phyloP scores from a whole-genome alignment of 768 basidiomycete genomes.

The Suillus paluster region DNA sequence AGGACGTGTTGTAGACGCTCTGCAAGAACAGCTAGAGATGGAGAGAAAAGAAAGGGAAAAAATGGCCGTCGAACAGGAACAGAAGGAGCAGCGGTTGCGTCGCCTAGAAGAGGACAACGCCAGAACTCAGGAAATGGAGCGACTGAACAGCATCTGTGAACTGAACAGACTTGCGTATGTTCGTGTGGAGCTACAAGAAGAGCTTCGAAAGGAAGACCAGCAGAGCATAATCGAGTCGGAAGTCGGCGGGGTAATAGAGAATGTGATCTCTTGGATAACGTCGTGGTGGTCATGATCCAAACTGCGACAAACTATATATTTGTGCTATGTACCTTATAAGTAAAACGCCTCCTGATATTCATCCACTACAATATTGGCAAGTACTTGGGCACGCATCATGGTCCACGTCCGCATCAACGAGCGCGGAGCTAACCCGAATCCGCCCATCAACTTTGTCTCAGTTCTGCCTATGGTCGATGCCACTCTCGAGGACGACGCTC shows the following conservation, averaged over 20 bases:
- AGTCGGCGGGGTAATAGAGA: not conserved
- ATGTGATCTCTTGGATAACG: not conserved
- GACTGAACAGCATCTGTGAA: not conserved
- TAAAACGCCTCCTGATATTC: constrained; percentile 11
- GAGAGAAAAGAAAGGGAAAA: constrained; percentile 3
- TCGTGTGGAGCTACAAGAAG: not conserved
- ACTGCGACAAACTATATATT: not conserved
- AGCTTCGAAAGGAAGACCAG: constrained; percentile 2
- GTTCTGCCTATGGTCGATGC: constrained; percentile 49
- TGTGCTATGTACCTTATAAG: not conserved
- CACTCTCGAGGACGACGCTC: constrained; percentile 61
- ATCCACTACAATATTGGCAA: not conserved
- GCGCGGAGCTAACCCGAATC: constrained; percentile 72
- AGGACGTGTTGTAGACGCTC: not conserved
- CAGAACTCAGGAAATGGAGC: not conserved
- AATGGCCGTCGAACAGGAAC: constrained; percentile 1
- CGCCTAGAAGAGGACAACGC: constrained; percentile 3
- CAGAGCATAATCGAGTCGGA: not conserved
- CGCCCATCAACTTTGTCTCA: constrained; percentile 76
- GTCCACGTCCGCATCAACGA: constrained; percentile 78
- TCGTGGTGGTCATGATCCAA: not conserved
- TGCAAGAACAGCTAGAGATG: constrained; percentile 2
- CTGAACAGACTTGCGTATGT: not conserved
- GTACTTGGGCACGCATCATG: constrained; percentile 45
- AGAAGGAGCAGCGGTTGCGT: not conserved